These are phyloP conservation scores for Barnettozyma sp. DNA, from an alignment of 805 yeast genomes.

Conservation along the genomic window DNA sequence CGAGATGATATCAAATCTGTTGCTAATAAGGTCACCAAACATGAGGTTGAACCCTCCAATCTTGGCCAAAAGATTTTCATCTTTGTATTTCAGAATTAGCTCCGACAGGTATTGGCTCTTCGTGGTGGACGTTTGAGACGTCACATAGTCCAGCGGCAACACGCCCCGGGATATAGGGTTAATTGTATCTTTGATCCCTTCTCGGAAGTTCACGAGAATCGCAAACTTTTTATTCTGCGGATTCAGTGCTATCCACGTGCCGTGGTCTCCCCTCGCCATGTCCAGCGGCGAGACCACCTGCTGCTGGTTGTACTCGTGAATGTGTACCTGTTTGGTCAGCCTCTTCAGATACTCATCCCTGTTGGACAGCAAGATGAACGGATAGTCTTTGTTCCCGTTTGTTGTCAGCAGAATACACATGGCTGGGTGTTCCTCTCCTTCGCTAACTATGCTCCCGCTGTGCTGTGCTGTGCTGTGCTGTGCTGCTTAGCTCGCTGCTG, in stretches of 20 bases:
- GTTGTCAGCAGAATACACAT: constrained; percentile 82
- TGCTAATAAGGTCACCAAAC: constrained; percentile 29
- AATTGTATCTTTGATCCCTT: constrained; percentile 27
- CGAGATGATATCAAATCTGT: constrained; percentile 26
- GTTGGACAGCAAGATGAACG: constrained; percentile 71
- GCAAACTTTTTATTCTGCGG: constrained; percentile 50
- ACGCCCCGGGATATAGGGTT: constrained; percentile 38
- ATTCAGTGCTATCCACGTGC: constrained; percentile 87
- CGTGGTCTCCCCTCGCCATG: constrained; percentile 62
- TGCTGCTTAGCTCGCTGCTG: too few species aligned
- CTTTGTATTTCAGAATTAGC: constrained; percentile 14
- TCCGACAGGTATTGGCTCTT: constrained; percentile 20
- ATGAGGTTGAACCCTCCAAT: constrained; percentile 31
- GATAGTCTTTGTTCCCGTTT: constrained; percentile 62
- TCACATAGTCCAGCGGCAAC: constrained; percentile 35
- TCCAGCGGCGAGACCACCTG: constrained; percentile 63
- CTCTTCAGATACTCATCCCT: constrained; percentile 81
- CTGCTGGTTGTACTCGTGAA: constrained; percentile 28
- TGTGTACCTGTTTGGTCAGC: constrained; percentile 54
- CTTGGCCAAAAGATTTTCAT: constrained; percentile 16
- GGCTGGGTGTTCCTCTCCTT: too few species aligned
- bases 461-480: too few species aligned
- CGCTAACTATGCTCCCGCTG: too few species aligned
- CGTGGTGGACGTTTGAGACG: constrained; percentile 17
- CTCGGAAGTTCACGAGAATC: constrained; percentile 70